phyloP scores from a whole-genome alignment of 163 green algal species.

The Volvox carteri region DNA sequence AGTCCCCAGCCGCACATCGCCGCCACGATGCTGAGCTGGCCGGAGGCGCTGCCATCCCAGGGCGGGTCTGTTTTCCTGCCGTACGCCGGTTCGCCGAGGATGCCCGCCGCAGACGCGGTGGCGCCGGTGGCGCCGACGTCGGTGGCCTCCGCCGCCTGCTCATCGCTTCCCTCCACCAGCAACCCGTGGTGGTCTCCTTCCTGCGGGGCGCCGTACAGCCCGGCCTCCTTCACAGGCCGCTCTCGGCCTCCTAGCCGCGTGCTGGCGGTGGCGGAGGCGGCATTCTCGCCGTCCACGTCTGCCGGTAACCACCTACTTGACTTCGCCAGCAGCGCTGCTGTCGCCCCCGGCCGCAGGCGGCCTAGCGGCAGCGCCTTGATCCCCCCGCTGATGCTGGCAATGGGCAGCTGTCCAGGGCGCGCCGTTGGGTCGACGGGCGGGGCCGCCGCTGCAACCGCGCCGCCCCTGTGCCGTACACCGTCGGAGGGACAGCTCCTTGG shows the following conservation, averaged over 20 bases:
- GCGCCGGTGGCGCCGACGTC: background rate
- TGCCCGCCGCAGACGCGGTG: background rate
- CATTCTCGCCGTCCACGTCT: background rate
- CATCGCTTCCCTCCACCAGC: background rate
- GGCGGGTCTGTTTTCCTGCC: background rate
- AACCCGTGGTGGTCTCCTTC: background rate
- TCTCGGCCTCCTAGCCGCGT: background rate
- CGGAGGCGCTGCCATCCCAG: background rate
- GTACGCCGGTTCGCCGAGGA: background rate
- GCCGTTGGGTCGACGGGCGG: background rate
- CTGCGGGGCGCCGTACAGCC: background rate
- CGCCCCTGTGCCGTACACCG: background rate
- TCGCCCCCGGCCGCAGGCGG: background rate
- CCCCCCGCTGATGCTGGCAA: background rate
- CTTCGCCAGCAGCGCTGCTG: background rate
- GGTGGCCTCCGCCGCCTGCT: background rate
- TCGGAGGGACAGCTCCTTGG: conserved; percentile 8
- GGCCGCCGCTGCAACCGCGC: background rate
- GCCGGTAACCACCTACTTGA: background rate
- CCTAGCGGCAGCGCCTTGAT: conserved; percentile 1
- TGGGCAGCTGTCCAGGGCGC: background rate
- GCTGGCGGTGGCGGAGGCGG: background rate
- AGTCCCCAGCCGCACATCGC: conserved; percentile 11
- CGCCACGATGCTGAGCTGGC: background rate
- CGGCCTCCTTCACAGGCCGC: background rate